phyloP scores from a whole-genome alignment of 2,329 filamentous ascomycete species.

The Gremmenia infestans region DNA sequence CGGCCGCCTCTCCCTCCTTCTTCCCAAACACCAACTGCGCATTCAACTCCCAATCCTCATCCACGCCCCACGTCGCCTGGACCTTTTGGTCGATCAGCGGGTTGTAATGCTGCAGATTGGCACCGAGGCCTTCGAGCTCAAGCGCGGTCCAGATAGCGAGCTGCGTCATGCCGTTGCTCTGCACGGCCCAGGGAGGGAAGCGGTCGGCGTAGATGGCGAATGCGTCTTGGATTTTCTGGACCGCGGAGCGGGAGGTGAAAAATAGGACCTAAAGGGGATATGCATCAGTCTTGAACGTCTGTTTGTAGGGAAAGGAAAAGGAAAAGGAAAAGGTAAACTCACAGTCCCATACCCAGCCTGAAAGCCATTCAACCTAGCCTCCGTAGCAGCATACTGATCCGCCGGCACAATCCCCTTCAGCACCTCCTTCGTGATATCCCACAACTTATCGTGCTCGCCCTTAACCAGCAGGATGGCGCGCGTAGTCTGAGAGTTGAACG shows the following conservation, averaged over 20 bases:
- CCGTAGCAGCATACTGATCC: slow-evolving; percentile 18
- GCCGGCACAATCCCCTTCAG: slow-evolving; percentile 65
- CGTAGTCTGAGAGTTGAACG: slow-evolving; percentile 86
- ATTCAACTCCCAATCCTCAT: slow-evolving; percentile 68
- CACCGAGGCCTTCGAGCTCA: slow-evolving; percentile 77
- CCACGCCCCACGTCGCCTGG: slow-evolving; percentile 61
- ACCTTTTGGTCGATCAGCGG: slow-evolving; percentile 75
- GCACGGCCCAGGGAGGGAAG: slow-evolving; percentile 71
- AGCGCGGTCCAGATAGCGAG: slow-evolving; percentile 76
- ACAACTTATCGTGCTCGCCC: slow-evolving; percentile 81
- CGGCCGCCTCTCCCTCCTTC: slow-evolving; percentile 47
- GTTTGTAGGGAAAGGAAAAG: not conserved
- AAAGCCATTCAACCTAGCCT: slow-evolving; percentile 46
- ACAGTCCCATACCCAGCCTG: slow-evolving; percentile 71
- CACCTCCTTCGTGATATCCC: slow-evolving; percentile 64
- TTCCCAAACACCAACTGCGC: slow-evolving; percentile 82
- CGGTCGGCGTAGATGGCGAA: slow-evolving; percentile 72
- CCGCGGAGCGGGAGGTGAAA: slow-evolving; percentile 70
- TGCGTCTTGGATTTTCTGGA: slow-evolving; percentile 61
- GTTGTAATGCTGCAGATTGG: slow-evolving; percentile 93
- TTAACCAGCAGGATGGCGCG: slow-evolving; percentile 74
- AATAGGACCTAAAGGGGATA: slow-evolving; percentile 60
- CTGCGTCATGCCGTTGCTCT: slow-evolving; percentile 80
- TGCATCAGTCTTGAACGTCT: too few species aligned
- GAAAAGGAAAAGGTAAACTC: slow-evolving; percentile 32